Evolutionary conservation across 129 eudicot species (phyloP), one percentile per base, ranked within the genome.

Genomic region (Flaveria ramosissima): DNA sequence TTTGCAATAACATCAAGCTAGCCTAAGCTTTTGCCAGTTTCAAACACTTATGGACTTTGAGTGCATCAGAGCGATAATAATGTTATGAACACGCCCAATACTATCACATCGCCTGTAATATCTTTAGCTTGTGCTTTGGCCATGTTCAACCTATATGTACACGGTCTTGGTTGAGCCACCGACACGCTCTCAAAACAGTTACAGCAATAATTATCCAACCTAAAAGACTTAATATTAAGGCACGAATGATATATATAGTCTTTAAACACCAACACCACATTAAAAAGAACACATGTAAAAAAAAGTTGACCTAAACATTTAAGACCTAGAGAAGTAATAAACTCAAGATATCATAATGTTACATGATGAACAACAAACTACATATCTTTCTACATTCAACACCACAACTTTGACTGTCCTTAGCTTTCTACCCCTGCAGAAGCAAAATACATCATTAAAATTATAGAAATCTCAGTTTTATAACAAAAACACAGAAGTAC

Each of bases 351-450:
- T 20, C 62, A 62, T 64, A 64, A 76, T 24, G 10, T 74, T 74
- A 74, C 78, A 77, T 17, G 62, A 70, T 78, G 16, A 19, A 71
- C 71, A 71, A 79, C 73, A 62, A 61, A 57, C 71, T 70, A 70
- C 48, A 43, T 56, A 26, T 62, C 61, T 60, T 14, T 24, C 39
- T 46, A 43, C 5, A 57, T 43, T 77, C 19, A 75, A 27, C 36
- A 16, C 72, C 30, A 12, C 6, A 9, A 56, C 20, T n/a, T 66
- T 69, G 68, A 43, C 41, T 7, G 36, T 9, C 43, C 15, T n/a
- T 50, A 61, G 48, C 66, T 78, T 16, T 39, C 69, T 17, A 11
- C 71, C 32, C 77, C 83, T 71, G 77, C 55, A 47, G 32, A 41
- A 56, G 17, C 19, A 62, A 47, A 48, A 78, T 17, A 30, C 14